Evolutionary conservation across 768 basidiomycete genomes (phyloP).

Genomic region (Tricholoma terreum): DNA sequence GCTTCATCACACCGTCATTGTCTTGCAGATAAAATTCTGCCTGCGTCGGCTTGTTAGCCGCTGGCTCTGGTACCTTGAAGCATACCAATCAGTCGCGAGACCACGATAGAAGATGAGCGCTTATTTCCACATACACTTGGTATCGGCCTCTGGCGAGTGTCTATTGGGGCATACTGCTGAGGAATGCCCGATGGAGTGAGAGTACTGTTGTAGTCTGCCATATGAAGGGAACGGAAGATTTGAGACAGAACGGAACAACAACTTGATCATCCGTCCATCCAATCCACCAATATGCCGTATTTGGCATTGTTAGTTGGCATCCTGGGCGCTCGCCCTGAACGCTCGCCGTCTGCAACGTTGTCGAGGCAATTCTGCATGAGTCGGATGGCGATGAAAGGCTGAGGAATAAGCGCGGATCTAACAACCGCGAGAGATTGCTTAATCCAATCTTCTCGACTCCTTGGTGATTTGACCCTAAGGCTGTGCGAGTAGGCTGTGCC

Average conservation of each 20-base stretch:
- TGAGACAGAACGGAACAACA: constrained; percentile 16
- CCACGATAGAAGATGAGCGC: constrained; percentile 3
- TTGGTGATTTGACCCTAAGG: background rate
- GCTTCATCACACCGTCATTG: constrained; percentile 52
- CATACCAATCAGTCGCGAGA: constrained; percentile 1
- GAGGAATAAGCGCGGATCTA: background rate
- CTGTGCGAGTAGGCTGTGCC: background rate
- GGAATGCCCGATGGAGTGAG: constrained; percentile 16
- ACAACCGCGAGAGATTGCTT: background rate
- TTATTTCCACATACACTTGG: constrained; percentile 15
- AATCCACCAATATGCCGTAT: constrained; percentile 5
- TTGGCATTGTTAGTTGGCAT: constrained; percentile 20
- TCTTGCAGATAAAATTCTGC: constrained; percentile 64
- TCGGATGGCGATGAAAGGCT: background rate
- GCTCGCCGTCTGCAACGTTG: background rate
- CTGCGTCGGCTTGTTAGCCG: constrained; percentile 60
- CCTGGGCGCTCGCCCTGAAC: constrained; percentile 4
- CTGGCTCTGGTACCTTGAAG: constrained; percentile 68
- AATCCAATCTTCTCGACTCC: background rate
- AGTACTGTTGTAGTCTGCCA: constrained; percentile 9
- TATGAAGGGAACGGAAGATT: constrained; percentile 9
- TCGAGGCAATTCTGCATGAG: background rate
- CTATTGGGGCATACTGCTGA: constrained; percentile 6
- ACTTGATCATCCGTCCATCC: constrained; percentile 12
- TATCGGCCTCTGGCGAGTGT: constrained; percentile 16